Evolutionary conservation across 148 eudicot species (phyloP), one percentile per base, ranked within the genome.

Genomic region (Camellia japonica): DNA sequence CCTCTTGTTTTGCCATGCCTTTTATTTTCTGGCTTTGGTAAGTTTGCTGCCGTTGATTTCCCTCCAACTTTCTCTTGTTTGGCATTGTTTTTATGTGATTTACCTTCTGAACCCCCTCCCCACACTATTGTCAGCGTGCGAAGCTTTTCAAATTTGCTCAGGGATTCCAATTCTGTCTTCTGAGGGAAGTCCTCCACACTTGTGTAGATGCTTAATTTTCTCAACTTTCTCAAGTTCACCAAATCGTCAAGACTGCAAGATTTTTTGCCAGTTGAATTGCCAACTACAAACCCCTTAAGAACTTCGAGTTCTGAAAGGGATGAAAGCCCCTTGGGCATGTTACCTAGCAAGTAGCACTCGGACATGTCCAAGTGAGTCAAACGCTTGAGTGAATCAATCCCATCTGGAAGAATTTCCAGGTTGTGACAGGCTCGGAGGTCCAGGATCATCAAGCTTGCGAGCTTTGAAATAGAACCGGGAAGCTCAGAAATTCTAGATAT

Each of bases 401-500:
- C 59, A 7, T 74, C 20, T 0, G 89, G 89, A 14, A 89, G 77
- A 11, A 1, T 56, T 74, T 82, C 82, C 4, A 89, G 83, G 72
- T 81, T 80, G 44, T 81, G 82, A 68, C 91, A 89, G n/a, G 83
- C 85, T 59, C 80, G 46, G 16, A 89, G 85, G 66, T 89, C 89
- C 18, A 89, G 62, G 1, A 84, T 75, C 8, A 65, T 61, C 15
- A 88, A 79, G 38, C 56, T 77, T 2, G 19, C 23, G 4, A 86
- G 76, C 60, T 70, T 43, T 20, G 75, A 63, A 56, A 89, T 76
- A 8, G 82, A 74, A 2, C 43, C 13, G 12, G 73, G 82, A 46
- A 89, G 79, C 78, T 46, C 11, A 3, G 69, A 74, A 6, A 85
- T 71, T 14, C 81, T 75, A 0, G 89, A 77, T 16, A 87, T 49